Evolutionary conservation across 345 rosid species (phyloP).

Genomic region (Citrus hindsii): DNA sequence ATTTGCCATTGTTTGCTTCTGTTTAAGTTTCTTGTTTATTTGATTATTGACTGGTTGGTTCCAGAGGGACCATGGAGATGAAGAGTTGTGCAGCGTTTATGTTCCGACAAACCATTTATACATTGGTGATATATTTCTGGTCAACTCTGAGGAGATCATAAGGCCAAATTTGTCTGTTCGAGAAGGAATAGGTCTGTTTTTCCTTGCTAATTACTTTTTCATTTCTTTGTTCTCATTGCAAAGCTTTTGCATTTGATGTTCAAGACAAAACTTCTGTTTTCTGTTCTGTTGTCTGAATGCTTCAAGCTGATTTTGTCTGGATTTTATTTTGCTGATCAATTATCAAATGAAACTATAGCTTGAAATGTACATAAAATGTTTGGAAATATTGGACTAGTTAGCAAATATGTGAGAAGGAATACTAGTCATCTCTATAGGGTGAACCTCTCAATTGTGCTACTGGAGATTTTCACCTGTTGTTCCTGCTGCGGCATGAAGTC

Average conservation of each 20-base stretch:
- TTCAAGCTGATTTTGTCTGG: background rate
- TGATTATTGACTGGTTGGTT: conserved; percentile 15
- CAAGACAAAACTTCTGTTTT: background rate
- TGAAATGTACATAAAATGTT: background rate
- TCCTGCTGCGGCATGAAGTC: background rate
- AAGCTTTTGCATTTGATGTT: background rate
- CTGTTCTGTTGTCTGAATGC: background rate
- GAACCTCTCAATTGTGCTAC: background rate
- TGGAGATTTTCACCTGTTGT: background rate
- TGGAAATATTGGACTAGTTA: background rate
- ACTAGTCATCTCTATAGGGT: background rate
- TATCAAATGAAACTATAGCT: background rate
- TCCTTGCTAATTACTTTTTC: background rate
- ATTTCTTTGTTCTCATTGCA: background rate
- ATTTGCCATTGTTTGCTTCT: background rate
- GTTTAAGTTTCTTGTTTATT: background rate
- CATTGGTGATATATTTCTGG: conserved; percentile 78
- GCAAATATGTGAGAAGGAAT: background rate
- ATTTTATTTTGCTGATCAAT: background rate
- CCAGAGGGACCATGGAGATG: conserved; percentile 70
- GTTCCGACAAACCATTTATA: conserved; percentile 88
- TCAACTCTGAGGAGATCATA: conserved; percentile 73
- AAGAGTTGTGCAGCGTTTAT: conserved; percentile 82
- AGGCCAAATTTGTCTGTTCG: conserved; percentile 84
- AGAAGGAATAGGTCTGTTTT: conserved; percentile 78